phyloP scores from a whole-genome alignment of 345 rosid genomes.

The Sonneratia alba region DNA sequence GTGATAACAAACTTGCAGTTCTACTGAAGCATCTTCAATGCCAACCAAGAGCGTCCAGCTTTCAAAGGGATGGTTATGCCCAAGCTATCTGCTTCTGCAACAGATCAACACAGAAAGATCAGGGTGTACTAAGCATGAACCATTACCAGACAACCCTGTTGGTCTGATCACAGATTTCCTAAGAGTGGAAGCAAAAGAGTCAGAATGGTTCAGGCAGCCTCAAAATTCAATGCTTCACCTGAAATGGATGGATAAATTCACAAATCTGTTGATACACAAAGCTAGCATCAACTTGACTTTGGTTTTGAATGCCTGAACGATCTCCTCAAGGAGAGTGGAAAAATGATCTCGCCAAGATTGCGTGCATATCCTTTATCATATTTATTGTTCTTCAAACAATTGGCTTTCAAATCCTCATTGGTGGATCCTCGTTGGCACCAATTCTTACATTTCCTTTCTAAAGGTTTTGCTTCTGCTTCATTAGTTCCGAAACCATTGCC shows the following conservation, averaged over 20 bases:
- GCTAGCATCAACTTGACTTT: conserved; percentile 21
- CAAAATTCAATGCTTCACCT: neutral
- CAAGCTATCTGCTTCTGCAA: neutral
- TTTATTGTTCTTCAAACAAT: conserved; percentile 34
- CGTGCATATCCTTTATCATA: conserved; percentile 52
- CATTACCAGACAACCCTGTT: neutral
- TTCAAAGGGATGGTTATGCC: neutral
- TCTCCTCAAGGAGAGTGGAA: conserved; percentile 49
- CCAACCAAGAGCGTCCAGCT: neutral
- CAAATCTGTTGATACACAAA: neutral
- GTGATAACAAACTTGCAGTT: no score
- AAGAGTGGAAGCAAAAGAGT: neutral
- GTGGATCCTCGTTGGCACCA: conserved; percentile 46
- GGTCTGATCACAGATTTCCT: neutral
- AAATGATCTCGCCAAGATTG: conserved; percentile 51
- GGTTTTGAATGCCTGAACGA: conserved; percentile 31
- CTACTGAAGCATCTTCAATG: neutral
- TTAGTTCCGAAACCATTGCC: conserved; percentile 27
- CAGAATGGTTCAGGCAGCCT: neutral
- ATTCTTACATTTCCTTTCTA: conserved; percentile 44
- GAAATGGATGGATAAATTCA: neutral
- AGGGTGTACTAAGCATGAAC: neutral
- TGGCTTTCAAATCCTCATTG: conserved; percentile 21
- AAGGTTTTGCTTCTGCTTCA: conserved; percentile 30
- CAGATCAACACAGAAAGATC: neutral